These are phyloP conservation scores for Monosporascus sp. DNA, from an alignment of 2,329 filamentous ascomycete species.

Conservation along the genomic window DNA sequence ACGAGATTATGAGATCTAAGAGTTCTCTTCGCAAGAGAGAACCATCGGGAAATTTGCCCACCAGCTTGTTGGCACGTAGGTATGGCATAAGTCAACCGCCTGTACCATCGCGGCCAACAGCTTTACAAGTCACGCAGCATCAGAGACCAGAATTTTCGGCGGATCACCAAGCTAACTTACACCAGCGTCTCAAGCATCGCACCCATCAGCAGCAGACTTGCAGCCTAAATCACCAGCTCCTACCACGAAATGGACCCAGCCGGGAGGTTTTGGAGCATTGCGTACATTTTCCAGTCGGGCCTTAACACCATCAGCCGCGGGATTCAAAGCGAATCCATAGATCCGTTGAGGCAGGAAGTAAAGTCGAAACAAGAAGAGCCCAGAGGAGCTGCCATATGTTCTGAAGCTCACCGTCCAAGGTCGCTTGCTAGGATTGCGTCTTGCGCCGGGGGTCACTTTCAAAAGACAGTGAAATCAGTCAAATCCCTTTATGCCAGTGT, in stretches of 20 bases:
- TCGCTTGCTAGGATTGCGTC: not conserved
- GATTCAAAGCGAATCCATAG: not conserved
- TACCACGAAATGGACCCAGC: not conserved
- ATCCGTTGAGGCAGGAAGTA: not conserved
- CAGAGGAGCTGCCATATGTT: not conserved
- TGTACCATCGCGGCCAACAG: conserved; percentile 14
- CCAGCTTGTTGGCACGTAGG: conserved; percentile 1
- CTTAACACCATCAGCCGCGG: not conserved
- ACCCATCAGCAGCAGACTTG: not conserved
- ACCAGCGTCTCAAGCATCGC: conserved; percentile 2
- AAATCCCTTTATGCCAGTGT: not conserved
- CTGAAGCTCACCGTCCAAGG: not conserved
- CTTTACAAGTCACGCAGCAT: conserved; percentile 15
- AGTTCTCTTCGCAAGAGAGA: not conserved
- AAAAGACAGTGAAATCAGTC: not conserved
- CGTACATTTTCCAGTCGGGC: too few relatives aligned
- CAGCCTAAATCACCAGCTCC: not conserved
- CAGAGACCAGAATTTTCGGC: conserved; percentile 10
- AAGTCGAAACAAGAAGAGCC: not conserved
- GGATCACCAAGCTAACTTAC: conserved; percentile 6
- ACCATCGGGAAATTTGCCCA: not conserved
- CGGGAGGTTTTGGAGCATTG: not conserved
- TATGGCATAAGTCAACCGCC: conserved; percentile 6
- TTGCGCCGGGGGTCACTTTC: not conserved
- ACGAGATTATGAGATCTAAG: not conserved